Evolutionary conservation across 768 basidiomycete species (phyloP).

Genomic region (Exsudoporus frostii): DNA sequence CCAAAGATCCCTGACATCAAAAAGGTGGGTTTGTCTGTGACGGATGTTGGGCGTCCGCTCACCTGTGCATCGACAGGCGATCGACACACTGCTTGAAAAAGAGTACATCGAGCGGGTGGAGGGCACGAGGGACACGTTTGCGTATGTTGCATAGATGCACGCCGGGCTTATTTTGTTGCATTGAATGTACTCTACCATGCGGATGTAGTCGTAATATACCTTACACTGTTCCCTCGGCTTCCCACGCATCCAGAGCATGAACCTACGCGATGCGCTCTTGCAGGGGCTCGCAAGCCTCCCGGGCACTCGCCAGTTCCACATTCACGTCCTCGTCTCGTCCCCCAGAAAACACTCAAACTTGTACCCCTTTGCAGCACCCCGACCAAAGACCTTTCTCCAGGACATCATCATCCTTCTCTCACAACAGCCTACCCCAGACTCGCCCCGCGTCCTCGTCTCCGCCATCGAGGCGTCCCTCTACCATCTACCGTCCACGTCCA

Average conservation of each 20-base stretch:
- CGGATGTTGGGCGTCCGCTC: background rate
- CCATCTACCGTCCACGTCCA: conserved; percentile 63
- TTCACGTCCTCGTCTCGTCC: conserved; percentile 70
- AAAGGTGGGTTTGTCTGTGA: conserved; percentile 51
- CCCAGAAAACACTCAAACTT: conserved; percentile 65
- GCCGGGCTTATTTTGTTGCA: background rate
- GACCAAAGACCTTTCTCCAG: conserved; percentile 66
- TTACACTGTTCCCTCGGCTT: conserved; percentile 1
- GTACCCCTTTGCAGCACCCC: conserved; percentile 71
- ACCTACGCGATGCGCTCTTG: conserved; percentile 63
- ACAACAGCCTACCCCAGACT: conserved; percentile 49
- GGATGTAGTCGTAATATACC: conserved; percentile 23
- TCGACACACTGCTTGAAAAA: conserved; percentile 90
- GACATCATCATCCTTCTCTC: conserved; percentile 76
- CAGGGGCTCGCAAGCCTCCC: conserved; percentile 53
- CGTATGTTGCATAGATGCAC: conserved; percentile 34
- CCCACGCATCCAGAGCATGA: conserved; percentile 33
- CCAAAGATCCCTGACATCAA: conserved; percentile 97
- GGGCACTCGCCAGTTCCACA: conserved; percentile 66
- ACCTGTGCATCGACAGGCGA: conserved; percentile 53
- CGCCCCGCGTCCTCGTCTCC: conserved; percentile 61
- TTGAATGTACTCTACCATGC: conserved; percentile 12
- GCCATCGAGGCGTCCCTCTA: conserved; percentile 82
- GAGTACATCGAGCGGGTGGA: conserved; percentile 97
- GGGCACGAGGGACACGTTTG: conserved; percentile 75